Percentiles rank a stretch among this genome's conserved stretches.
These are phyloP conservation scores for Spathaspora gorwiae DNA, from an alignment of 805 yeast species.

Conservation along the genomic window DNA sequence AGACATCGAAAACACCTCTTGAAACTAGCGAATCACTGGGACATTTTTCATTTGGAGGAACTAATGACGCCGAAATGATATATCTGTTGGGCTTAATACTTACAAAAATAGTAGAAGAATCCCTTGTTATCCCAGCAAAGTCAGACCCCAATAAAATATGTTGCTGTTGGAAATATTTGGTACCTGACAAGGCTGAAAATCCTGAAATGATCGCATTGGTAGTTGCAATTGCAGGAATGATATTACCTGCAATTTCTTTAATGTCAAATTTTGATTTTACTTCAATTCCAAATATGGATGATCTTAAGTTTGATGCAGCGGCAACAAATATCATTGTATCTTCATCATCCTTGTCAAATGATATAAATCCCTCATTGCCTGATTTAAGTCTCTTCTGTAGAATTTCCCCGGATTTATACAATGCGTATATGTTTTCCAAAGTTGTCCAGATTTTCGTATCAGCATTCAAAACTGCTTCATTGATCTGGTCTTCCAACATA, in stretches of 20 bases:
- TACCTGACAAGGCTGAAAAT: constrained; percentile 68
- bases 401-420: constrained; percentile 43
- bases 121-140: constrained; percentile 18
- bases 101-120: constrained; percentile 32
- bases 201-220: constrained; percentile 96
- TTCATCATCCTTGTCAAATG: constrained; percentile 92
- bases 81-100: constrained; percentile 54
- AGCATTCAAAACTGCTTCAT: constrained; percentile 18
- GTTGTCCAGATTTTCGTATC: constrained; percentile 57
- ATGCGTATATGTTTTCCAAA: constrained; percentile 58
- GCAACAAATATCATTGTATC: constrained; percentile 87
- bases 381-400: constrained; percentile 46
- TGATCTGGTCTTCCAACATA: constrained; percentile 11
- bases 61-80: constrained; percentile 58
- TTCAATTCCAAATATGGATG: constrained; percentile 65
- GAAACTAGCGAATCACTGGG: constrained; percentile 55
- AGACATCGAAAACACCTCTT: constrained; percentile 45
- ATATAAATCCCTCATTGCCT: constrained; percentile 36
- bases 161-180: constrained; percentile 41
- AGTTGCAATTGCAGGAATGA: constrained; percentile 97
- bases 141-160: constrained; percentile 19
- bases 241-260: constrained; percentile 95
- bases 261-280: constrained; percentile 75
- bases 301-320: constrained; percentile 77
- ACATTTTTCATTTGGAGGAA: constrained; percentile 66